Evolutionary conservation across 1,284 basidiomycete species (phyloP).

Genomic region (Cerrena zonata): DNA sequence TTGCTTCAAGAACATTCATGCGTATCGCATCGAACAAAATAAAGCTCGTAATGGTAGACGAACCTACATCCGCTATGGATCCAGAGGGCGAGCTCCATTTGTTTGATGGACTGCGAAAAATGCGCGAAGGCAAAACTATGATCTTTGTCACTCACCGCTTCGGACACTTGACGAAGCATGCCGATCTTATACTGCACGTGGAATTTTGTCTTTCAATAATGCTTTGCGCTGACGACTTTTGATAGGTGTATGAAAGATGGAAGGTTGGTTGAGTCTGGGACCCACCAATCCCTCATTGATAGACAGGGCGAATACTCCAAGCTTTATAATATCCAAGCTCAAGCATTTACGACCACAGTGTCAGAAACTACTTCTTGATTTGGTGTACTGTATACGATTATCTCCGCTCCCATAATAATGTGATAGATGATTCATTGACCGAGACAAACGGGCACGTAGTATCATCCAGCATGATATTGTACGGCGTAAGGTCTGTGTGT

Average conservation of each 20-base stretch:
- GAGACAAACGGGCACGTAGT: no score
- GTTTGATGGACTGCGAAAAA: constrained; percentile 45
- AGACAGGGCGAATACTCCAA: constrained; percentile 47
- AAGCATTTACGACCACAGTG: no score
- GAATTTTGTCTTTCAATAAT: not conserved
- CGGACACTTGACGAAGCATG: constrained; percentile 57
- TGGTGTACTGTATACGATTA: no score
- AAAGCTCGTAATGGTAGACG: constrained; percentile 12
- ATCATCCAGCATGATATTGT: no score
- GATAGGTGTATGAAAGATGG: constrained; percentile 59
- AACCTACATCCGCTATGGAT: constrained; percentile 16
- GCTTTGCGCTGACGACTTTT: not conserved
- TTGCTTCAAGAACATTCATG: constrained; percentile 14
- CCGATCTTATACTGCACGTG: constrained; percentile 49
- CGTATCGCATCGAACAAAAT: constrained; percentile 8
- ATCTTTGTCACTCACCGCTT: constrained; percentile 67
- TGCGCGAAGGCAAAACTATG: constrained; percentile 56
- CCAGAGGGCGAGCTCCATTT: constrained; percentile 27
- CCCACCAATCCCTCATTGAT: constrained; percentile 44
- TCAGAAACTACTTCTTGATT: no score
- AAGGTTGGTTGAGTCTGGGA: constrained; percentile 45
- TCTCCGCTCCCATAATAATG: no score
- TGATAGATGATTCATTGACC: no score
- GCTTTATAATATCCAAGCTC: constrained; percentile 51
- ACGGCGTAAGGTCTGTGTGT: no score